Percentiles rank a stretch among this genome's conserved stretches.
Evolutionary conservation across 768 basidiomycete species (phyloP).

Genomic region (Lentinus brumalis): DNA sequence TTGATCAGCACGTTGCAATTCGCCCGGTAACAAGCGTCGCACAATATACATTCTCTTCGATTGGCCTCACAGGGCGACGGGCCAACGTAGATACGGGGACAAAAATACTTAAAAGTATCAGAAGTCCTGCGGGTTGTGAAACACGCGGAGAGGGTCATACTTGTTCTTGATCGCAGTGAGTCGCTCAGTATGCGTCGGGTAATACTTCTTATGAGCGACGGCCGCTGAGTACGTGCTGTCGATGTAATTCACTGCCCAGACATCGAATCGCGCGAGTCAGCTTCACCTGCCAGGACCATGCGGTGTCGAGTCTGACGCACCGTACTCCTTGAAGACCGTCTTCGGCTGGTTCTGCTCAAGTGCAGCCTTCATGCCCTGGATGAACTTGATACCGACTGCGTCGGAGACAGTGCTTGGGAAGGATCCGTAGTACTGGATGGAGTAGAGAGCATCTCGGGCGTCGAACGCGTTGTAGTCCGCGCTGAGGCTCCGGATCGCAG

Average conservation of each 20-base stretch:
- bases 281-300: not conserved
- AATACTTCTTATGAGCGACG: constrained; percentile 1
- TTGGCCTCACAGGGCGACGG: no score
- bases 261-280: not conserved
- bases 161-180: constrained; percentile 6
- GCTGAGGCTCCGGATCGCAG: not conserved
- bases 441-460: constrained; percentile 3
- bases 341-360: not conserved
- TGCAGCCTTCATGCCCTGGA: constrained; percentile 5
- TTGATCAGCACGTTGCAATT: no score
- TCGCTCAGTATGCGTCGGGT: not conserved
- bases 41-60: no score
- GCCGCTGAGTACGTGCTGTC: constrained; percentile 7
- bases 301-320: not conserved
- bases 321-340: constrained; percentile 2
- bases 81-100: no score
- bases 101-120: not conserved
- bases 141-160: not conserved
- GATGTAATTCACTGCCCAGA: constrained; percentile 5
- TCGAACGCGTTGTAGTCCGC: constrained; percentile 3
- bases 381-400: not conserved
- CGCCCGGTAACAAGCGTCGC: no score
- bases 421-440: constrained; percentile 7
- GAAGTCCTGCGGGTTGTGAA: constrained; percentile 4
- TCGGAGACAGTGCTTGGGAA: not conserved